Evolutionary conservation across 1,139 yeast species (phyloP).

Genomic region (Yamadazyma trypodendri): DNA sequence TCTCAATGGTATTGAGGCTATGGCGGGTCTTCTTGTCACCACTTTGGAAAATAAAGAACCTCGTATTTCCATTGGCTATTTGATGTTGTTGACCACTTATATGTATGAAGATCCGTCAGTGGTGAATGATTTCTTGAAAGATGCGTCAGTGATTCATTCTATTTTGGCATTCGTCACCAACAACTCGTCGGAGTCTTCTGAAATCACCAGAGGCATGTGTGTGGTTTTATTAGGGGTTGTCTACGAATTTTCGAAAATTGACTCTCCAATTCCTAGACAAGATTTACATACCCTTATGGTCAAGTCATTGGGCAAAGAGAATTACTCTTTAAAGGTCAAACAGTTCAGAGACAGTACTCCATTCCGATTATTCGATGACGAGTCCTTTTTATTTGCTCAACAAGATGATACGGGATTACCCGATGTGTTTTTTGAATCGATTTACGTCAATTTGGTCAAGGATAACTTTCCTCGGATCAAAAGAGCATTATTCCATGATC

Average conservation of each 20-base stretch:
- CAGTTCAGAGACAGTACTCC: slow-evolving; percentile 63
- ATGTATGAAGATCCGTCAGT: slow-evolving; percentile 75
- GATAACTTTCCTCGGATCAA: slow-evolving; percentile 70
- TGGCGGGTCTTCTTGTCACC: slow-evolving; percentile 72
- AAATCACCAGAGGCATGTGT: slow-evolving; percentile 73
- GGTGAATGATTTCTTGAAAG: slow-evolving; percentile 73
- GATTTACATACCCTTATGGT: slow-evolving; percentile 63
- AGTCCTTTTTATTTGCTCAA: slow-evolving; percentile 20
- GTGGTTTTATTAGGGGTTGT: slow-evolving; percentile 71
- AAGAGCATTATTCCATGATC: slow-evolving; percentile 72
- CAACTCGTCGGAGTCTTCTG: slow-evolving; percentile 54
- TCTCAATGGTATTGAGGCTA: slow-evolving; percentile 72
- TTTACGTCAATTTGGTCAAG: slow-evolving; percentile 64
- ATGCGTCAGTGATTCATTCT: slow-evolving; percentile 63
- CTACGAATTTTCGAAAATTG: slow-evolving; percentile 75
- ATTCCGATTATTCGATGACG: slow-evolving; percentile 58
- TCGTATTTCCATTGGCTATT: slow-evolving; percentile 74
- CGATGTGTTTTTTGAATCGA: slow-evolving; percentile 66
- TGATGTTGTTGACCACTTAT: slow-evolving; percentile 76
- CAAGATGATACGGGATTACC: slow-evolving; percentile 87
- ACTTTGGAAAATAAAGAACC: slow-evolving; percentile 66
- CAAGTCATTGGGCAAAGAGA: slow-evolving; percentile 77
- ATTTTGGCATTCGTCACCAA: slow-evolving; percentile 67
- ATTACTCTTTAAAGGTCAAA: slow-evolving; percentile 69
- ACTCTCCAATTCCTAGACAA: slow-evolving; percentile 67